Percentiles rank a stretch among this genome's conserved stretches.
Evolutionary conservation across 1,284 basidiomycete genomes (phyloP).

Genomic region (Boletellus sp.): DNA sequence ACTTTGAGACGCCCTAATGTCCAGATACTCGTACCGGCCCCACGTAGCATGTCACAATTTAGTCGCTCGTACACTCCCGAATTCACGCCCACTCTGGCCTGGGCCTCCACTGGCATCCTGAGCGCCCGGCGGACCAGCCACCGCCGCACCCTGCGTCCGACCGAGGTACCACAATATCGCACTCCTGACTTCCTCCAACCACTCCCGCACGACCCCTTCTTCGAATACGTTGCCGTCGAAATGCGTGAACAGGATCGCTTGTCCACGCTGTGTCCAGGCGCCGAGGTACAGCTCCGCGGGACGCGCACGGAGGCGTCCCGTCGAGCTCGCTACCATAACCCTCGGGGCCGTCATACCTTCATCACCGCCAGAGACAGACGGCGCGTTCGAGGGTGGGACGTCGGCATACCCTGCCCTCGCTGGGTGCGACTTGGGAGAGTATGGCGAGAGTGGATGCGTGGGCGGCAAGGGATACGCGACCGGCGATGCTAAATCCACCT

Average conservation of each 20-base stretch:
- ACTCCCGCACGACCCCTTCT: background rate
- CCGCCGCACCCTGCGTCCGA: too few species aligned
- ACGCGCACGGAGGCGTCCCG: constrained; percentile 37
- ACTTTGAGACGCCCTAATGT: too few species aligned
- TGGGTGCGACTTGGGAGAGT: constrained; percentile 12
- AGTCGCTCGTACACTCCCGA: too few species aligned
- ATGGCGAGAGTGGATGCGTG: constrained; percentile 20
- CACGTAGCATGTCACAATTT: too few species aligned
- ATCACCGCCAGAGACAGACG: background rate
- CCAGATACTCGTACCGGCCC: too few species aligned
- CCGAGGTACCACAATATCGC: constrained; percentile 41
- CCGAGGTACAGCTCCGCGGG: constrained; percentile 49
- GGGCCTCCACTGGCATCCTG: too few species aligned
- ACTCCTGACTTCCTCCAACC: constrained; percentile 33
- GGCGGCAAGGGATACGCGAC: constrained; percentile 22
- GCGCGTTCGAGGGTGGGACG: too few species aligned
- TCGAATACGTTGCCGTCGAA: constrained; percentile 39
- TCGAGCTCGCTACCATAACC: constrained; percentile 8
- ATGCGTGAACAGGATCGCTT: constrained; percentile 34
- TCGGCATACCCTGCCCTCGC: constrained; percentile 19
- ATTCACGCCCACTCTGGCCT: too few species aligned
- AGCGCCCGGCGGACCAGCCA: too few species aligned
- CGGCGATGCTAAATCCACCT: constrained; percentile 19
- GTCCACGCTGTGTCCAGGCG: constrained; percentile 34
- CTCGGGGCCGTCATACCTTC: background rate